Percentiles rank a stretch among this genome's conserved stretches.
phyloP scores from a whole-genome alignment of 164 flowering plant species.

The Sedum album region DNA sequence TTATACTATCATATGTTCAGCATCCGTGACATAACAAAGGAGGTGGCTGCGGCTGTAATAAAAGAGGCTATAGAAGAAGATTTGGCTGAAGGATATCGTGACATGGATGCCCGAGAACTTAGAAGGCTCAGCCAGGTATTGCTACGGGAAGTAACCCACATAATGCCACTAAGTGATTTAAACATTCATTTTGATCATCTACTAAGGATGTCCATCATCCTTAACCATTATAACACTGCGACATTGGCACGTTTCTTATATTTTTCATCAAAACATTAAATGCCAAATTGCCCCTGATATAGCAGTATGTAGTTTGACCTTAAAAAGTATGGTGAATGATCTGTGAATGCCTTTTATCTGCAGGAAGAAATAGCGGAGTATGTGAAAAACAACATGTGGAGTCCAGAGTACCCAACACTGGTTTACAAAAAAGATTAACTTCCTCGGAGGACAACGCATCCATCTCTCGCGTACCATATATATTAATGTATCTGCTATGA shows the following conservation, averaged over 20 bases:
- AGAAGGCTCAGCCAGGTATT: conserved; percentile 48
- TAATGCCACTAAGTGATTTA: background rate
- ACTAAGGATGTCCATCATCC: no score
- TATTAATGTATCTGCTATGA: background rate
- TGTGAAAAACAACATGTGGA: conserved; percentile 87
- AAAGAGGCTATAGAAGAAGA: conserved; percentile 87
- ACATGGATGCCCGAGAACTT: conserved; percentile 79
- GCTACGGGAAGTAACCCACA: background rate
- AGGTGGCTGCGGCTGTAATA: conserved; percentile 90
- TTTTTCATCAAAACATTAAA: no score
- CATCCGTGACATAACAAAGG: conserved; percentile 91
- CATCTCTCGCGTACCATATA: background rate
- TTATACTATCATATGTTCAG: conserved; percentile 27
- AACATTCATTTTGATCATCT: background rate
- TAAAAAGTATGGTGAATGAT: no score
- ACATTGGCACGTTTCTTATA: no score
- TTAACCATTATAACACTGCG: no score
- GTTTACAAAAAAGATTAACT: conserved; percentile 59
- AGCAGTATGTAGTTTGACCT: no score
- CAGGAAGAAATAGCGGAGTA: conserved; percentile 63
- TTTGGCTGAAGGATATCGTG: conserved; percentile 93
- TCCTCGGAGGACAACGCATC: background rate
- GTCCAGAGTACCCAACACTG: conserved; percentile 75
- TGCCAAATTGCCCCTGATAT: no score
- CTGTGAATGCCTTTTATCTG: no score